Base-by-base conservation (phyloP, 371 early-diverging fungal genomes). In the Aphelidium insulamus region DNA sequence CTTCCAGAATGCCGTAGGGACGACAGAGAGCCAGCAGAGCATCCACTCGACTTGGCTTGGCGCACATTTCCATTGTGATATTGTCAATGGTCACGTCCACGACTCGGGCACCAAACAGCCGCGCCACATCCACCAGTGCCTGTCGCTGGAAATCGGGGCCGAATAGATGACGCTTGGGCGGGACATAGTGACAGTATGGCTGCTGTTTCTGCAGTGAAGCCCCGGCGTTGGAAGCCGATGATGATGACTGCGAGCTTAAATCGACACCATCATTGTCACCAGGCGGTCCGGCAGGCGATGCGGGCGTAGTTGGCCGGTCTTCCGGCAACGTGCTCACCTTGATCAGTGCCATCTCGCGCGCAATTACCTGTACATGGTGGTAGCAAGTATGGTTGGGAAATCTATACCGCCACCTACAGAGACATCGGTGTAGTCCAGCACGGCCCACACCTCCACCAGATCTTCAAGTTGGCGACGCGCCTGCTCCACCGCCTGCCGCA, bases 1-100 rank as follows among this genome's bases (percentile, higher is more conserved):
- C 85, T 55, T 94, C 91, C 38, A 88, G 57, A 38, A 90, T 74
- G 21, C 95, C 95, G 42, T 77, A 94, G 9, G 90, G 91, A 38
- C 79, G 73, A 40, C 85, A 61, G 7, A 94, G 58, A 47, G 76
- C 77, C 39, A 94, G 58, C 54, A 94, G 87, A 0, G 88, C 75
- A 41, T 83, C 73, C 22, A 94, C 52, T 38, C 88, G 72, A 28
- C 63, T 59, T 21, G 79, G 66, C 45, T 84, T 88, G 25, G 88
- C 85, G 34, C 73, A 70, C 33, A 94, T 44, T 49, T 90, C 86
- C 9, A 88, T 59, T 9, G 82, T 66, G 3, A 77, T 61, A 23
- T 69, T 69, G 33, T 83, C 84, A 26, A 65, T 51, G 3, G 72
- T 67, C 7, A 94, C 83, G 52, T 94, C 91, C 12, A 84, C 77